A percentile compares a stretch with the other conserved stretches of the same genome.
Evolutionary conservation across 768 basidiomycete species (phyloP).

Genomic region (Lentinula sp.): DNA sequence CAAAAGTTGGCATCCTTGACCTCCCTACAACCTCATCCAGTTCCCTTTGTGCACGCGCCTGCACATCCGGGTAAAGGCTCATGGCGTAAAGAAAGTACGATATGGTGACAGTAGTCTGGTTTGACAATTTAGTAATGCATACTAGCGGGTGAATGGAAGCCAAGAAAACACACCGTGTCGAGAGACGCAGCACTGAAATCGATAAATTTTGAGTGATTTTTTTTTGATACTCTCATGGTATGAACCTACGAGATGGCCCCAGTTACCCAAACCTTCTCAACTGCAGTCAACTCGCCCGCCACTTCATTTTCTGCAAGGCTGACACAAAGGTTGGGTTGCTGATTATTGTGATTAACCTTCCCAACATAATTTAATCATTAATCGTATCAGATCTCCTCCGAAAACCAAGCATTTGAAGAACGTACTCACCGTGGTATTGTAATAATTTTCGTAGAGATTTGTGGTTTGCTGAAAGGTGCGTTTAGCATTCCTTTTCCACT

Average conservation of each 20-base stretch:
- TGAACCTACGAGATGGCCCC: not conserved
- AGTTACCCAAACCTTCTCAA: not conserved
- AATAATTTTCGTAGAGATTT: not conserved
- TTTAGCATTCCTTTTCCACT: not conserved
- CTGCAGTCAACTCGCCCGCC: not conserved
- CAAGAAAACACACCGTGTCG: not conserved
- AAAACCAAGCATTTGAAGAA: conserved; percentile 11
- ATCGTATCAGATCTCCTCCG: not conserved
- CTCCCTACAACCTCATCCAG: conserved; percentile 1
- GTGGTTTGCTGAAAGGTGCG: not conserved
- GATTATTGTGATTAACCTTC: not conserved
- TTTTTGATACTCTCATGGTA: not conserved
- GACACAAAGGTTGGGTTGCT: not conserved
- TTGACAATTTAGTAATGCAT: not conserved
- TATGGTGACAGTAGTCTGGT: not conserved
- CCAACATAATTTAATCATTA: not conserved
- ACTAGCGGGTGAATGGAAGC: not conserved
- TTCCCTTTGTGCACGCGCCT: not conserved
- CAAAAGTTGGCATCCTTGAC: not conserved
- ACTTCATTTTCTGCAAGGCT: not conserved
- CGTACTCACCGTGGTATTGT: not conserved
- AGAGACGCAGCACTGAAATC: not conserved
- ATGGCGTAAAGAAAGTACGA: not conserved
- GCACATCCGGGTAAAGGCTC: not conserved
- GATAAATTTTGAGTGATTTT: not conserved